Evolutionary conservation across 2,329 filamentous ascomycete genomes (phyloP).

Genomic region (Venturia pyrina): DNA sequence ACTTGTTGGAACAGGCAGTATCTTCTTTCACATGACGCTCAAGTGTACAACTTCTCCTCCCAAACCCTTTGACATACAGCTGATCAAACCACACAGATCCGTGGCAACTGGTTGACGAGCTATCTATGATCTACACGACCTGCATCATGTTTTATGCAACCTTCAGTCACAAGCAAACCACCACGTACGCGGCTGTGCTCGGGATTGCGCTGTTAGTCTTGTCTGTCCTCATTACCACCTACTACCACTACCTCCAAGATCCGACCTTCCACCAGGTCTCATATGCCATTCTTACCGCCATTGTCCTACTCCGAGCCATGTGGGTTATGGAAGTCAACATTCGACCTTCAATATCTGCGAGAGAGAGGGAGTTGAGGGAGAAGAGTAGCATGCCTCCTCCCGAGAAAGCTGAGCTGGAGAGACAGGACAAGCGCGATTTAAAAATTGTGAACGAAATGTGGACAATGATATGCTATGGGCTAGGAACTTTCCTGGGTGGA

Average conservation of each 20-base stretch:
- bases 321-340: constrained; percentile 64
- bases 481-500: constrained; percentile 62
- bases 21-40: constrained; percentile 53
- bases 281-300: constrained; percentile 61
- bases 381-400: constrained; percentile 22
- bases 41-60: constrained; percentile 40
- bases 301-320: constrained; percentile 63
- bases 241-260: constrained; percentile 75
- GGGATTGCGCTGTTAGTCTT: constrained; percentile 45
- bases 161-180: constrained; percentile 50
- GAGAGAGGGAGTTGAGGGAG: constrained; percentile 29
- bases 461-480: constrained; percentile 59
- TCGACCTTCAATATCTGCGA: constrained; percentile 41
- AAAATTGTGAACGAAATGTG: constrained; percentile 61
- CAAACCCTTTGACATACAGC: neutral
- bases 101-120: constrained; percentile 61
- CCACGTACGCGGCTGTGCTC: constrained; percentile 41
- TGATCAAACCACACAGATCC: constrained; percentile 39
- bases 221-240: constrained; percentile 59
- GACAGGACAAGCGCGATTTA: constrained; percentile 45
- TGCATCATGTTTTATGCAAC: constrained; percentile 63
- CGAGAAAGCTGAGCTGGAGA: constrained; percentile 25
- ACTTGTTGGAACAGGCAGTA: constrained; percentile 50
- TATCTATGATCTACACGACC: constrained; percentile 64
- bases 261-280: constrained; percentile 74